Base-by-base conservation (phyloP, 202 grass and related monocot species). In the Saccharum hybrid region DNA sequence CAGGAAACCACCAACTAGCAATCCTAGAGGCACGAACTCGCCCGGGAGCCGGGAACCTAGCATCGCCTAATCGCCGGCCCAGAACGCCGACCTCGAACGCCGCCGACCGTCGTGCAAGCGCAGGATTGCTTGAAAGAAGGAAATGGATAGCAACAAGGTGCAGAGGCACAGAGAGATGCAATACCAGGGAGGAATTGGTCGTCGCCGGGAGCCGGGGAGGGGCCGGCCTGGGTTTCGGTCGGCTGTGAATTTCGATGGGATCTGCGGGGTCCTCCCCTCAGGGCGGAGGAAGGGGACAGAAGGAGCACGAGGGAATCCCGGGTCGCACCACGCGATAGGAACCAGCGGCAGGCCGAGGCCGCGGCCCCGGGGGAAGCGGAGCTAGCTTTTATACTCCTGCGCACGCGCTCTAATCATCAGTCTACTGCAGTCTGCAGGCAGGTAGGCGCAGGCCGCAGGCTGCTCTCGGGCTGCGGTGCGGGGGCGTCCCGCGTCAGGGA, bases 221-320 rank as follows among this genome's bases (percentile, higher is more conserved):
- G 56, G 30, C 10, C 67, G 39, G 39, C 36, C 34, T 26, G 52
- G 66, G 28, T 23, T 67, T 57, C 52, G 56, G 56, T 23, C 83
- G 76, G 68, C 63, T 45, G 76, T 62, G 76, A 73, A 86, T 73
- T 72, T 38, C 61, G 77, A 86, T 86, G 77, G 77, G 77, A 86
- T 81, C 84, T 81, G 76, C 77, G 69, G 77, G 69, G 84, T 67
- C 76, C 76, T 71, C 63, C 51, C 36, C 41, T 42, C 40, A 31
- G 39, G 15, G 21, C 9, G 42, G 38, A 9, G 52, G 19, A 10
- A 41, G 54, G 57, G 38, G 82, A 43, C 78, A 57, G 36, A 38
- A 38, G 38, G 49, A 77, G 65, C 72, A 77, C 64, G 83, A 78
- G 83, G 74, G 83, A 39, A 85, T 78, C 83, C 52, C 74, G 83